Evolutionary conservation across 2,329 filamentous ascomycete genomes (phyloP).

Genomic region (Exutisphaerella laricina): DNA sequence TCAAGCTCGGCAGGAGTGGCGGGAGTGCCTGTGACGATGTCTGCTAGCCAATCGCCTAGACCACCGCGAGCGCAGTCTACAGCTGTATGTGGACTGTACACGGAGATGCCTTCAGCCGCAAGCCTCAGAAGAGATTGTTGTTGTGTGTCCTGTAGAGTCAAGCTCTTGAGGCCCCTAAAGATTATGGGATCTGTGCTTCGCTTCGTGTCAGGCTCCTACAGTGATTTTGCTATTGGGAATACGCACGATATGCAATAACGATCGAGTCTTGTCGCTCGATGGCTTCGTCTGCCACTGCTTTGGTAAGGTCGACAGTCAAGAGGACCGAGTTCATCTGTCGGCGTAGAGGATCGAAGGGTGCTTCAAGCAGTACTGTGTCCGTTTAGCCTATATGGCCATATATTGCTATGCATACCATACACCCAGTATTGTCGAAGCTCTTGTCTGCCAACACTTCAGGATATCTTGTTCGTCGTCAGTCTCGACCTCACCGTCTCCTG

Average conservation of each 20-base stretch:
- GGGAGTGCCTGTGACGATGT: constrained; percentile 64
- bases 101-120: constrained; percentile 76
- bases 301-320: constrained; percentile 86
- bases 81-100: constrained; percentile 94
- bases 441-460: constrained; percentile 84
- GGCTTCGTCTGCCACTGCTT: constrained; percentile 82
- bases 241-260: constrained; percentile 80
- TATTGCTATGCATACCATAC: constrained; percentile 34
- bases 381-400: too few relatives aligned
- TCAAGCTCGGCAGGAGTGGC: constrained; percentile 24
- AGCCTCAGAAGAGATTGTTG: constrained; percentile 79
- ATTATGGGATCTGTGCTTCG: constrained; percentile 77
- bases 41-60: constrained; percentile 89
- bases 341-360: constrained; percentile 54
- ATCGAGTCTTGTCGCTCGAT: constrained; percentile 69
- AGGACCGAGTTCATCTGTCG: constrained; percentile 63
- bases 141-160: constrained; percentile 79
- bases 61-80: constrained; percentile 81
- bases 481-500: constrained; percentile 3
- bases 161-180: constrained; percentile 83
- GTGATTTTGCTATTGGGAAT: neutral
- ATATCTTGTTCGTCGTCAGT: constrained; percentile 54
- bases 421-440: constrained; percentile 93
- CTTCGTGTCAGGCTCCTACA: constrained; percentile 24
- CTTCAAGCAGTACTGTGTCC: constrained; percentile 60